phyloP scores from a whole-genome alignment of 108 stramenopile species.

The Hondaea fermentalgiana region DNA sequence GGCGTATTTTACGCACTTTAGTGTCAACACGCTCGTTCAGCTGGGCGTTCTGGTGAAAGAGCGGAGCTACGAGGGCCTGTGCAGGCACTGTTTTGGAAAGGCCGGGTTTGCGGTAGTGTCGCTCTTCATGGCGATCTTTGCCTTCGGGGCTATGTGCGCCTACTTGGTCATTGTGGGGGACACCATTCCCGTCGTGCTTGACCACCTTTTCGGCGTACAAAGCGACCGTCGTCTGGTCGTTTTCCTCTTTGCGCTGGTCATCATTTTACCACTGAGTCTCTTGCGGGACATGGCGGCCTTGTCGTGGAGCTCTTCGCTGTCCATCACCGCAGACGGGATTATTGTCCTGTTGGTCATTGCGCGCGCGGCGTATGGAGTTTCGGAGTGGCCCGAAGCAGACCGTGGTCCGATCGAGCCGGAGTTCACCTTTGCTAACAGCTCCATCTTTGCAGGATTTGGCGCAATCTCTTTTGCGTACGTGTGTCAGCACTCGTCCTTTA shows the following conservation, averaged over 20 bases:
- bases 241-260: not conserved
- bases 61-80: conserved; percentile 44
- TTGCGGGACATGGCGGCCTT: conserved; percentile 19
- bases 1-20: conserved; percentile 18
- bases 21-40: conserved; percentile 34
- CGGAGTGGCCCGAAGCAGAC: not conserved
- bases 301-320: conserved; percentile 27
- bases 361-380: not conserved
- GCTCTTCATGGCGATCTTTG: conserved; percentile 33
- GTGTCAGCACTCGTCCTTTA: conserved; percentile 42
- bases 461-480: conserved; percentile 50
- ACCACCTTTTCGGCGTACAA: not conserved
- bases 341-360: conserved; percentile 9
- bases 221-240: not conserved
- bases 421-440: not conserved
- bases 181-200: not conserved
- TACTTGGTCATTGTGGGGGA: conserved; percentile 45
- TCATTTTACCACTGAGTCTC: conserved; percentile 34
- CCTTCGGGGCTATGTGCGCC: conserved; percentile 42
- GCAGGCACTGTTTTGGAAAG: conserved; percentile 22
- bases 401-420: not conserved
- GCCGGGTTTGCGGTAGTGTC: conserved; percentile 22
- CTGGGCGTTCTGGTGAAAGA: conserved; percentile 24
- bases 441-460: conserved; percentile 39
- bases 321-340: conserved; percentile 25